A percentile compares a stretch with the other conserved stretches of the same genome.
Evolutionary conservation across 805 yeast genomes (phyloP).

Genomic region (Wickerhamomyces alni): DNA sequence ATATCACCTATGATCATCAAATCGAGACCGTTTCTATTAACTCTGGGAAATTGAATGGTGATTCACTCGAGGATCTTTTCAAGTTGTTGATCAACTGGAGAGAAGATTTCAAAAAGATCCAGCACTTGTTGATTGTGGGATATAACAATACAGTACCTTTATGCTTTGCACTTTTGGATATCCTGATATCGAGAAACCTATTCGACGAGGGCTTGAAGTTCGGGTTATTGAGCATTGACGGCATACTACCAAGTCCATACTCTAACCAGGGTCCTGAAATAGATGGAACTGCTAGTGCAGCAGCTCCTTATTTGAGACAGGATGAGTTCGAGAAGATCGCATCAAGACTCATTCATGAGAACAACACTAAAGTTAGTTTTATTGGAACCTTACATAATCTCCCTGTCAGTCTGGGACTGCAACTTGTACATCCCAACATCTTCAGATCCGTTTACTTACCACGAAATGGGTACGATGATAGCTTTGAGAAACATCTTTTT

Average conservation of each 20-base stretch:
- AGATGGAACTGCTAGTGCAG: conserved; percentile 25
- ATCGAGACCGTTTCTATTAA: conserved; percentile 28
- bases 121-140: conserved; percentile 42
- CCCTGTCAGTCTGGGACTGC: conserved; percentile 46
- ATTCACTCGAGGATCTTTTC: conserved; percentile 36
- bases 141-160: conserved; percentile 52
- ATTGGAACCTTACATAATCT: conserved; percentile 47
- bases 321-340: conserved; percentile 7
- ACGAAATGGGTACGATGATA: conserved; percentile 26
- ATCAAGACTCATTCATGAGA: conserved; percentile 18
- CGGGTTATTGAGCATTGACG: conserved; percentile 28
- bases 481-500: conserved; percentile 37
- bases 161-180: conserved; percentile 39
- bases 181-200: conserved; percentile 30
- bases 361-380: conserved; percentile 41
- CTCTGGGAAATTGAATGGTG: conserved; percentile 25
- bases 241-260: conserved; percentile 33
- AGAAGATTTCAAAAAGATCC: conserved; percentile 39
- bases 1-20: conserved; percentile 4
- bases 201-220: conserved; percentile 17
- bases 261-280: conserved; percentile 2
- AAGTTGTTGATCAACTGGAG: conserved; percentile 45
- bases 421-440: conserved; percentile 51
- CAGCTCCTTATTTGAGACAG: not conserved
- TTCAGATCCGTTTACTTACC: conserved; percentile 46